Conservation (phyloP, 2,329 filamentous ascomycete species). For the Tolypocladium cylindrosporum region DNA sequence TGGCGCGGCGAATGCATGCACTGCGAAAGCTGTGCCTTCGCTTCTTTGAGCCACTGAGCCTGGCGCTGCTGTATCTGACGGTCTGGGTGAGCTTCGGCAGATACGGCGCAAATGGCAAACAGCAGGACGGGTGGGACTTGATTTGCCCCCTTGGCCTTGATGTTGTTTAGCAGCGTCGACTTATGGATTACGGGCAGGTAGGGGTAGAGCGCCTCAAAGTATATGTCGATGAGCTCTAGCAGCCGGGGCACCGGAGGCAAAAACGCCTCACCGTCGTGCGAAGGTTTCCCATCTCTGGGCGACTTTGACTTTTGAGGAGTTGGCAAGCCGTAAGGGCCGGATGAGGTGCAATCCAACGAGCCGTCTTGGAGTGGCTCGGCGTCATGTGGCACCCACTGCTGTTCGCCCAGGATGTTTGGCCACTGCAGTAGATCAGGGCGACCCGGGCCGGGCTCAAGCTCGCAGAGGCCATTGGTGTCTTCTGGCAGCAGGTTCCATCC, state of each 20-base stretch:
- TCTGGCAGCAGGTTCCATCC: background rate
- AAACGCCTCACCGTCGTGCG: background rate
- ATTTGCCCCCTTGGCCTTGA: background rate
- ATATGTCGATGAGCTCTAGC: slow-evolving; percentile 10
- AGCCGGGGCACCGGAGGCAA: slow-evolving; percentile 5
- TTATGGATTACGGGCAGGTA: slow-evolving; percentile 12
- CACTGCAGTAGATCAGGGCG: background rate
- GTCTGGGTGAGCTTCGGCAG: slow-evolving; percentile 11
- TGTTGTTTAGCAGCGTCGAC: background rate
- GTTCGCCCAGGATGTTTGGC: background rate
- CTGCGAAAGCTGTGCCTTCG: slow-evolving; percentile 8
- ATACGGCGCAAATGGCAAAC: slow-evolving; percentile 10
- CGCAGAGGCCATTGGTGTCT: background rate
- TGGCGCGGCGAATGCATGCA: slow-evolving; percentile 6
- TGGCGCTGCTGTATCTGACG: slow-evolving; percentile 7
- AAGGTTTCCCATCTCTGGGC: background rate
- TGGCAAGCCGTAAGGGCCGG: background rate
- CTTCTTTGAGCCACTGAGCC: slow-evolving; percentile 9
- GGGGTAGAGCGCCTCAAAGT: slow-evolving; percentile 11
- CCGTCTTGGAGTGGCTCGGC: background rate
- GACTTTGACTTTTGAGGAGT: background rate
- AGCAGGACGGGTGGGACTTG: slow-evolving; percentile 3
- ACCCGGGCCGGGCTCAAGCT: background rate
- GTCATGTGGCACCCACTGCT: background rate
- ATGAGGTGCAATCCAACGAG: background rate